Conservation (phyloP, 306 rosid genomes). For the Ochetophila trinervis region DNA sequence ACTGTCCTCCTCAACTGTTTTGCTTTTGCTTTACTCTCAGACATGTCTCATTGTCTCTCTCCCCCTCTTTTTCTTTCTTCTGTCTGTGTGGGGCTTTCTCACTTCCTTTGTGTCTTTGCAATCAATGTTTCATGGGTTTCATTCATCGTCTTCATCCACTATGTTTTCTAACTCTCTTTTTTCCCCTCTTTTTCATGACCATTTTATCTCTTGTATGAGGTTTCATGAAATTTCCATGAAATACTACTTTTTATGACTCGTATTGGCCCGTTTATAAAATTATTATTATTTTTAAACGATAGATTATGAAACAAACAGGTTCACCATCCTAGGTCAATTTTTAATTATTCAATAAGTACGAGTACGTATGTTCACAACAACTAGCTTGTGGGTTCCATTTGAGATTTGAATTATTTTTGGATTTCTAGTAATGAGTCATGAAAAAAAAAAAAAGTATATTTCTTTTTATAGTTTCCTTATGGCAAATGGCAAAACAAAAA, state of each 20-base stretch:
- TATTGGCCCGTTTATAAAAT: not conserved
- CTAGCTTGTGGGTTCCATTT: no score
- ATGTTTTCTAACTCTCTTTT: not conserved
- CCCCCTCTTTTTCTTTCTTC: not conserved
- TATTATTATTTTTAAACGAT: not conserved
- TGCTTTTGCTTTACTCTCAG: not conserved
- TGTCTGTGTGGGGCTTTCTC: not conserved
- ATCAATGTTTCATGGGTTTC: conserved; percentile 19
- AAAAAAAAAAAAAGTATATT: no score
- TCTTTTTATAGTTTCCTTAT: no score
- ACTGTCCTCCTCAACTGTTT: not conserved
- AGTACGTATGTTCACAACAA: no score
- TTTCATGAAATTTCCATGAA: conserved; percentile 13
- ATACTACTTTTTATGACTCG: not conserved
- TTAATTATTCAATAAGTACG: no score
- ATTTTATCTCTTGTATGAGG: not conserved
- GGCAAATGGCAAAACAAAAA: no score
- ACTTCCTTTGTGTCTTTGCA: not conserved
- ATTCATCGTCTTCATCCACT: not conserved
- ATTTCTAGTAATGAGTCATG: no score
- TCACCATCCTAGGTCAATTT: no score
- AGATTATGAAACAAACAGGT: no score
- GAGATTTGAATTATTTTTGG: no score
- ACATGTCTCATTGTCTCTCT: no score
- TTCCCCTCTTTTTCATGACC: not conserved